Evolutionary conservation across 129 eudicot genomes (phyloP).

Genomic region (Pittosporum tobira): DNA sequence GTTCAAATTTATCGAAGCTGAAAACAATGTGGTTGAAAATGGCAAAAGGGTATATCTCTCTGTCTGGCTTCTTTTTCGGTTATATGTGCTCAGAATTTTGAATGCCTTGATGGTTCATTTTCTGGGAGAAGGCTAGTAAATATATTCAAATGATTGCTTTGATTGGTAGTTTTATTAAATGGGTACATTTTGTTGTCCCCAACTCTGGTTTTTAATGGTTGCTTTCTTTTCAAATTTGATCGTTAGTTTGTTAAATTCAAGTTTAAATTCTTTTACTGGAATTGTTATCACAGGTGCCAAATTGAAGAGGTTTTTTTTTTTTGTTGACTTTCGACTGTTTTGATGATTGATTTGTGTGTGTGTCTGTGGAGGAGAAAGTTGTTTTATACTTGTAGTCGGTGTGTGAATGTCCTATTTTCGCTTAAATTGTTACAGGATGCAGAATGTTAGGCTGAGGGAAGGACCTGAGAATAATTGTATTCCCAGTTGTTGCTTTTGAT

Average conservation of each 20-base stretch:
- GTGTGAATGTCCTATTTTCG: constrained; percentile 9
- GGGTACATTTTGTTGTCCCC: constrained; percentile 2
- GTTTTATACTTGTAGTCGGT: constrained; percentile 7
- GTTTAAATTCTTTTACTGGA: constrained; percentile 9
- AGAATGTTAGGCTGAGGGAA: constrained; percentile 39
- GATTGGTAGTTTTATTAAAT: neutral
- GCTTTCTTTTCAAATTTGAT: neutral
- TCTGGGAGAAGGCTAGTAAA: neutral
- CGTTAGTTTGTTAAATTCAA: constrained; percentile 9
- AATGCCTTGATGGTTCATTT: constrained; percentile 13
- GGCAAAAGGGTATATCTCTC: constrained; percentile 33
- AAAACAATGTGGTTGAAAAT: constrained; percentile 31
- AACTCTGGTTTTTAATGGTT: constrained; percentile 1
- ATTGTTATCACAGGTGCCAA: constrained; percentile 4
- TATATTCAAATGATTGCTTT: neutral
- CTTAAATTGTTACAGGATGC: constrained; percentile 20
- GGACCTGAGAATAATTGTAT: constrained; percentile 21
- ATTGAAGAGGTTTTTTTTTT: constrained; percentile 10
- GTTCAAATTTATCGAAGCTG: constrained; percentile 20
- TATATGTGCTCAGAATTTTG: constrained; percentile 12
- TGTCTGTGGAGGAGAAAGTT: constrained; percentile 16
- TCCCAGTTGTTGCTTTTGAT: constrained; percentile 24
- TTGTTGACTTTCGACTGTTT: constrained; percentile 11
- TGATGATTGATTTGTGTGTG: constrained; percentile 3
- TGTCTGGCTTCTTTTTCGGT: neutral